Percentiles rank a stretch among this genome's conserved stretches.
Conservation (phyloP, 2,329 filamentous ascomycete genomes). For the Dendryphion nanum region DNA sequence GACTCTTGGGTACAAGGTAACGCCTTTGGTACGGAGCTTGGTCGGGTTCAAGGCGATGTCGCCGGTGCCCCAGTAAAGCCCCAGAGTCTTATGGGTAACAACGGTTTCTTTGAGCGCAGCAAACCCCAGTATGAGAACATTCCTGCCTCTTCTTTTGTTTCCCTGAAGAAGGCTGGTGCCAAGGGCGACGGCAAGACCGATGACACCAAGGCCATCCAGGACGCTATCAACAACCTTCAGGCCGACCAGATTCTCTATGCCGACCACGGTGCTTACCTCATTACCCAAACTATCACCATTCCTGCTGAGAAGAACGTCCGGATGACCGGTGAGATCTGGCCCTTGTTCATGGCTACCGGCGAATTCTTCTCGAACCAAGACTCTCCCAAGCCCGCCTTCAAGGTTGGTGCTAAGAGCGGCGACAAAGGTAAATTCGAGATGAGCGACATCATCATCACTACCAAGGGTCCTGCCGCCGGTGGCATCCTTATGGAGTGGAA, state of each 20-base stretch:
- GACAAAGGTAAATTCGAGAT: slow-evolving; percentile 83
- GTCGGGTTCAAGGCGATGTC: slow-evolving; percentile 57
- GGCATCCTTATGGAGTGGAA: slow-evolving; percentile 94
- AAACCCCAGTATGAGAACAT: slow-evolving; percentile 84
- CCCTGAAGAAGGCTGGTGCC: slow-evolving; percentile 78
- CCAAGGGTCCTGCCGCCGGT: slow-evolving; percentile 77
- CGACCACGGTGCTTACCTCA: slow-evolving; percentile 62
- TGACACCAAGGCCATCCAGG: slow-evolving; percentile 82
- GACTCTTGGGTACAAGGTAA: slow-evolving; percentile 77
- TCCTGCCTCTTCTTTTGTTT: slow-evolving; percentile 69
- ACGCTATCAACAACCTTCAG: slow-evolving; percentile 66
- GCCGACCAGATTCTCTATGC: slow-evolving; percentile 63
- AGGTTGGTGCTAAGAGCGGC: slow-evolving; percentile 70
- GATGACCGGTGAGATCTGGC: slow-evolving; percentile 90
- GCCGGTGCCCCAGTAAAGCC: slow-evolving; percentile 60
- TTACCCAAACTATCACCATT: slow-evolving; percentile 60
- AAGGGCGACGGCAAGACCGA: slow-evolving; percentile 85
- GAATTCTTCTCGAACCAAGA: slow-evolving; percentile 68
- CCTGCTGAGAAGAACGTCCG: slow-evolving; percentile 67
- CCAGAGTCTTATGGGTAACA: slow-evolving; percentile 62
- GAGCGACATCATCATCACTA: slow-evolving; percentile 82
- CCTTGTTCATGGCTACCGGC: slow-evolving; percentile 81
- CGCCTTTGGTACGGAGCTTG: slow-evolving; percentile 55
- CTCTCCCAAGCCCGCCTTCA: slow-evolving; percentile 81
- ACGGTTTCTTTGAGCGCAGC: slow-evolving; percentile 75